These are phyloP conservation scores for Mycena epipterygia DNA, from an alignment of 768 basidiomycete genomes.

Conservation along the genomic window DNA sequence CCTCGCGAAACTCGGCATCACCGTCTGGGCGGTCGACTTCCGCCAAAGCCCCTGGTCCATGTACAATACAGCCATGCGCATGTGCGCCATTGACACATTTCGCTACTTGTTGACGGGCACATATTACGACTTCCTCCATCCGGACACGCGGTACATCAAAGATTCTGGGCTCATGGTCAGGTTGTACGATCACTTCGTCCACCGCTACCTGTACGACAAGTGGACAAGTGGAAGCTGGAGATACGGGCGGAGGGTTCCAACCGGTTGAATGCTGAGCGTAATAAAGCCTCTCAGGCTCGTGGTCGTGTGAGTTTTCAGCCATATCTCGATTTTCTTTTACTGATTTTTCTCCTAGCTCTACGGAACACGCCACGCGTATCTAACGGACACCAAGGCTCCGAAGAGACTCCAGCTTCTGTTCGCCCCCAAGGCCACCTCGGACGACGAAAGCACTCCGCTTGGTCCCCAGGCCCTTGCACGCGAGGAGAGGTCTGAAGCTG, in stretches of 20 bases:
- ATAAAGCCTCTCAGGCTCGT: neutral
- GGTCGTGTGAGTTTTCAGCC: slow-evolving; percentile 5
- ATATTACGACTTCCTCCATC: slow-evolving; percentile 26
- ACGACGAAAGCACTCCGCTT: slow-evolving; percentile 7
- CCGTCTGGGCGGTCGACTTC: slow-evolving; percentile 16
- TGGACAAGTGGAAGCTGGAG: slow-evolving; percentile 18
- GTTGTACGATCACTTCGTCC: slow-evolving; percentile 27
- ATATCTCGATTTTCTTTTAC: neutral
- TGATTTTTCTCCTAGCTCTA: slow-evolving; percentile 16
- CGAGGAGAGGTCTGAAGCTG: slow-evolving; percentile 16
- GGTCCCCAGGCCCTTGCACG: slow-evolving; percentile 18
- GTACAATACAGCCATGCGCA: slow-evolving; percentile 27
- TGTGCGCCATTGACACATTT: slow-evolving; percentile 27
- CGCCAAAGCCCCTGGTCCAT: slow-evolving; percentile 18
- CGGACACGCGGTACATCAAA: slow-evolving; percentile 3
- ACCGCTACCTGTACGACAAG: slow-evolving; percentile 14
- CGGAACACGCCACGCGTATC: neutral
- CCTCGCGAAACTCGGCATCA: slow-evolving; percentile 22
- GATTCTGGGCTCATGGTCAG: slow-evolving; percentile 3
- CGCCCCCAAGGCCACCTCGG: slow-evolving; percentile 22
- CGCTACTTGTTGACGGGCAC: neutral
- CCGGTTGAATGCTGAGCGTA: neutral
- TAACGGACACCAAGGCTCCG: neutral
- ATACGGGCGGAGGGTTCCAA: slow-evolving; percentile 16
- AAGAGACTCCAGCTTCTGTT: slow-evolving; percentile 1